Conservation (phyloP, 108 stramenopile species). For the Nitzschia sp. region DNA sequence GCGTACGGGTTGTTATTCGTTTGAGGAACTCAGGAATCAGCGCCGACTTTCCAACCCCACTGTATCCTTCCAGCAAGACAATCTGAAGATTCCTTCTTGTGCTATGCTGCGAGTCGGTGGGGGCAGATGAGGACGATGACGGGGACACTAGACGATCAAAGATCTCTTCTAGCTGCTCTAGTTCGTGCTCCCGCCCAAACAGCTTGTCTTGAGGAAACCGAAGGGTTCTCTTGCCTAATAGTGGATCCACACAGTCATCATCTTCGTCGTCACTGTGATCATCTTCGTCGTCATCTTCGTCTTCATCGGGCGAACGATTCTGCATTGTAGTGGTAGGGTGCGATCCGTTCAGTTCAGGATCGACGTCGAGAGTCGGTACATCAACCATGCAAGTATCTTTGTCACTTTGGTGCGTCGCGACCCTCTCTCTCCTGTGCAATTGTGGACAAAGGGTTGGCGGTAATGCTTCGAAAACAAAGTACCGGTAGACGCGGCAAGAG, state of each 20-base stretch:
- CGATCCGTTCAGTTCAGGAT: too few relatives aligned
- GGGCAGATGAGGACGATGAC: background rate
- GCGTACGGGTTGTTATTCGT: background rate
- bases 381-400: too few relatives aligned
- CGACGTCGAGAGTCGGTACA: too few relatives aligned
- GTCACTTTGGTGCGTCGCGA: too few relatives aligned
- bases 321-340: constrained; percentile 2
- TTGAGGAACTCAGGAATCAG: background rate
- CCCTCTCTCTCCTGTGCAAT: too few relatives aligned
- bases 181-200: constrained; percentile 54
- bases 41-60: background rate
- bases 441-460: too few relatives aligned
- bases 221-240: background rate
- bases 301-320: constrained; percentile 29
- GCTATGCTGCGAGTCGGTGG: background rate
- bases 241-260: background rate
- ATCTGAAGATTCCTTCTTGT: background rate
- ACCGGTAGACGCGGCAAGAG: too few relatives aligned
- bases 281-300: constrained; percentile 26
- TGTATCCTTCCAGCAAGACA: background rate
- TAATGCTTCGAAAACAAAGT: too few relatives aligned
- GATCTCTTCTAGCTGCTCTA: constrained; percentile 46
- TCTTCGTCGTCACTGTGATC: background rate
- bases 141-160: background rate
- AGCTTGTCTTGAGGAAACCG: constrained; percentile 30